Conservation (phyloP, 2,329 filamentous ascomycete genomes). For the Trichoderma oligosporum region DNA sequence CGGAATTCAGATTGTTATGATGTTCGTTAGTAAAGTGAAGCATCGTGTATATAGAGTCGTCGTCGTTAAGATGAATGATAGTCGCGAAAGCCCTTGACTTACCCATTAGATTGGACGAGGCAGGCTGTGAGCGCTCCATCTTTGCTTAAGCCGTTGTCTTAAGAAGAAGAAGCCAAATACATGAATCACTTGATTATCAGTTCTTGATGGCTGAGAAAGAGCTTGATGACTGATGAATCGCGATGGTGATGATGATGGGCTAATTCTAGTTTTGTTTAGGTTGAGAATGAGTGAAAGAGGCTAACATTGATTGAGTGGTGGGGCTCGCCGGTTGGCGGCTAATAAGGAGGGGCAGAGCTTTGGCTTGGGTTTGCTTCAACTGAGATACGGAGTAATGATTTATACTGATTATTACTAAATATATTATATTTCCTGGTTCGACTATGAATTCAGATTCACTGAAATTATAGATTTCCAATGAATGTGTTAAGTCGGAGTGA, state of each 20-base stretch:
- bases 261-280: background rate
- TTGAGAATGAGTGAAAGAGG: background rate
- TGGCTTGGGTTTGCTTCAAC: no score
- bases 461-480: no score
- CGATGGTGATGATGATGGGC: background rate
- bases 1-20: no score
- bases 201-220: background rate
- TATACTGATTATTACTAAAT: no score
- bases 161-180: background rate
- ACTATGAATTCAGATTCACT: no score
- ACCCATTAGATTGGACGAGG: constrained; percentile 38
- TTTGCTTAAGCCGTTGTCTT: background rate
- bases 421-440: no score
- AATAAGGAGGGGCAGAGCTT: no score
- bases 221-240: background rate
- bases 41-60: no score
- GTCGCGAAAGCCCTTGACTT: constrained; percentile 7
- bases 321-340: constrained; percentile 3
- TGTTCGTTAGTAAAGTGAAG: no score
- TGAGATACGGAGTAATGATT: no score
- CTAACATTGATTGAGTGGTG: background rate
- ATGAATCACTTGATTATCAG: background rate
- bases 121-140: constrained; percentile 35
- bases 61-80: background rate
- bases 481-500: no score